A percentile compares a stretch with the other conserved stretches of the same genome.
Conservation (phyloP, 495 filamentous ascomycete species). For the Sphaerosporella brunnea region DNA sequence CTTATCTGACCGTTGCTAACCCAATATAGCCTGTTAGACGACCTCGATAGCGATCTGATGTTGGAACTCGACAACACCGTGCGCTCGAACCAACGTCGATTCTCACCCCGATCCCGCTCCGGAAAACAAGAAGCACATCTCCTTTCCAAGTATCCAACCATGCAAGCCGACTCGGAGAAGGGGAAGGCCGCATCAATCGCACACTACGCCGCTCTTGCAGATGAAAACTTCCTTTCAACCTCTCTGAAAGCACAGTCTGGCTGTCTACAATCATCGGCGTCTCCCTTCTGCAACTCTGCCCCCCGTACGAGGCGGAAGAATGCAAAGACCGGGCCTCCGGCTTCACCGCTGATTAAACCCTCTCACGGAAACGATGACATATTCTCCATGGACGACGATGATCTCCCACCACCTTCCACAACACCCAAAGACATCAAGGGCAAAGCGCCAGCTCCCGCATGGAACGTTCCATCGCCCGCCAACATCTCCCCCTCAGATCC, state of each 20-base stretch:
- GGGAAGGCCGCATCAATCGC: constrained; percentile 38
- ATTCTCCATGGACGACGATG: constrained; percentile 7
- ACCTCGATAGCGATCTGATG: constrained; percentile 71
- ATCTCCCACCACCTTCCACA: neutral
- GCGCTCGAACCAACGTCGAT: constrained; percentile 59
- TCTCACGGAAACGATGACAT: constrained; percentile 1
- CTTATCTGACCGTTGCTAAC: constrained; percentile 5
- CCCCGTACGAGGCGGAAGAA: neutral
- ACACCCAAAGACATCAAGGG: neutral
- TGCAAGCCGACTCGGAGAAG: constrained; percentile 16
- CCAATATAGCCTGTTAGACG: constrained; percentile 45
- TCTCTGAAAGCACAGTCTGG: neutral
- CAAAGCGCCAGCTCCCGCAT: neutral
- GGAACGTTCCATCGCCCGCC: neutral
- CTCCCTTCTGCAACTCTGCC: too few species aligned
- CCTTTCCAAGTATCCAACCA: constrained; percentile 43
- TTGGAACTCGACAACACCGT: constrained; percentile 61
- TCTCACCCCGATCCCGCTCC: constrained; percentile 55
- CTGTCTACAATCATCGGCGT: neutral
- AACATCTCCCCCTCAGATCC: neutral
- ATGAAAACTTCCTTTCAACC: neutral
- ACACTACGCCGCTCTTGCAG: constrained; percentile 10
- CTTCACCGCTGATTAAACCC: neutral
- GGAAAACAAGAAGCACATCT: constrained; percentile 52
- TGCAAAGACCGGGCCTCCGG: neutral